Conservation (phyloP, 306 rosid genomes). For the Cucumis cinereus region DNA sequence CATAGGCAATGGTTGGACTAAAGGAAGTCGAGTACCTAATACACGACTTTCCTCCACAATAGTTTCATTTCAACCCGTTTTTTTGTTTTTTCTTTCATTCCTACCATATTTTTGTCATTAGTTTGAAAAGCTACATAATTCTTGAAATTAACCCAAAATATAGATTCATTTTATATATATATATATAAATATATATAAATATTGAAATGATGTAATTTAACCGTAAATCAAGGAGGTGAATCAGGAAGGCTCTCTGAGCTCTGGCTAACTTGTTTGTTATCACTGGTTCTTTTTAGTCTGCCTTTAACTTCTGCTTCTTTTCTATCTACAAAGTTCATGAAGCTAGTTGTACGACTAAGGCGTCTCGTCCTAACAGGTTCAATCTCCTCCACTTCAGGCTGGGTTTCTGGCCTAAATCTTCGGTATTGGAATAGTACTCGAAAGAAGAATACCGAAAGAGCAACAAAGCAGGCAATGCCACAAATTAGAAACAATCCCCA, state of each 20-base stretch:
- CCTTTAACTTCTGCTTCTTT: constrained; percentile 57
- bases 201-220: neutral
- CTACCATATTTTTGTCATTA: too few species aligned
- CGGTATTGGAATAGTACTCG: constrained; percentile 40
- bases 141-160: too few species aligned
- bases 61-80: too few species aligned
- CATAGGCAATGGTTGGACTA: too few species aligned
- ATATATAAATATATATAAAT: neutral
- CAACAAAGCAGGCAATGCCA: constrained; percentile 39
- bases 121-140: too few species aligned
- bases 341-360: constrained; percentile 23
- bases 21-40: too few species aligned
- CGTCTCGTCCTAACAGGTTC: constrained; percentile 21
- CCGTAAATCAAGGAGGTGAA: neutral
- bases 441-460: constrained; percentile 36
- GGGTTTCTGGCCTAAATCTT: constrained; percentile 30
- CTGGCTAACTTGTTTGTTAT: constrained; percentile 20
- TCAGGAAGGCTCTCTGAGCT: constrained; percentile 13
- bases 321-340: constrained; percentile 51
- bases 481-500: constrained; percentile 77
- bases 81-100: too few species aligned
- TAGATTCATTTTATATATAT: too few species aligned
- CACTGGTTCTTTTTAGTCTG: constrained; percentile 29
- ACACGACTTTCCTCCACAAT: too few species aligned
- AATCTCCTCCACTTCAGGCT: constrained; percentile 21